Evolutionary conservation across 208 protist genomes (phyloP), one percentile per base, ranked within the genome.

Genomic region (Acanthamoeba culbertsoni): DNA sequence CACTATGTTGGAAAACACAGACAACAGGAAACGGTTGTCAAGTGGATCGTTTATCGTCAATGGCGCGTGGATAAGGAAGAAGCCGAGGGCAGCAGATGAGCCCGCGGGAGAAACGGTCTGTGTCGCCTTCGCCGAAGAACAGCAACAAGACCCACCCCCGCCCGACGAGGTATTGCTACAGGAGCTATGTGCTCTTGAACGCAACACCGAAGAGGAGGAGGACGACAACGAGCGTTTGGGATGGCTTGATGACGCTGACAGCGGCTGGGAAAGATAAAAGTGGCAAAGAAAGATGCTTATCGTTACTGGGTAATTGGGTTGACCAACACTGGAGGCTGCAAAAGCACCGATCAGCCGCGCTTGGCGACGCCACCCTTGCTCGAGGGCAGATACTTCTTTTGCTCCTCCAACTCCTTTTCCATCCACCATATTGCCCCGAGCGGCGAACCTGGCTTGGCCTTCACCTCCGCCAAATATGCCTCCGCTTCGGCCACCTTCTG

Each of bases 401-500:
- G 35, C 84, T 95, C 93, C 28, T 77, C 63, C 8, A 95, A n/a
- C 68, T 95, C 93, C 35, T 51, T 68, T 28, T 95, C 77, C 93
- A 95, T 84, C 93, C 93, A 95, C 93, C 93, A 95, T 35, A 95
- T 93, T 26, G 37, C 57, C 1, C 93, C 93, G n/a, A 73, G 59
- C 3, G 12, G 14, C 4, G 8, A 51, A 28, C 86, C 86, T 14
- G 88, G 88, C 77, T 92, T 93, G 71, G 48, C 45, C 93, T 94
- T 94, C 3, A 91, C 93, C 51, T 91, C 68, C 26, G 71, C 93
- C 26, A 94, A 62, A 45, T 91, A 88, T 43, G 91, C 91, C 73
- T 93, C 68, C 20, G 73, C 84, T 46, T 93, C 91, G 10, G 7
- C 73, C 57, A 93, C 91, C 45, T 62, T 35, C 59, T 62, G 53